Base-by-base conservation (phyloP, 2,329 filamentous ascomycete genomes). In the Fusarium penzigii region DNA sequence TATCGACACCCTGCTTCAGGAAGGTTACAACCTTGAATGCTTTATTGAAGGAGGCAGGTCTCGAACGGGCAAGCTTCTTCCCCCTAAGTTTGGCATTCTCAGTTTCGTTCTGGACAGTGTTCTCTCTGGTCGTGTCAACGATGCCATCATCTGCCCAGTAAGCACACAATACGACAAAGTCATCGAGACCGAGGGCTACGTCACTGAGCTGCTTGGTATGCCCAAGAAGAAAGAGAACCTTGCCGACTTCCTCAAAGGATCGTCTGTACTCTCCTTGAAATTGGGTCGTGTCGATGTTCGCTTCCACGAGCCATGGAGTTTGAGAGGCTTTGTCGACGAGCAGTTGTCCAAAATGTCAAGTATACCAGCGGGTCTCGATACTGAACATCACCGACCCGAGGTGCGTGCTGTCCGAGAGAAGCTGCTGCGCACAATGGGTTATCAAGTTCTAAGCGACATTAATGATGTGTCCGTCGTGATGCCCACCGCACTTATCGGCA, bases 121-220 rank as follows among this genome's bases (percentile, higher is more conserved):
- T 13, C 75, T 97, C 6, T 95, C 90, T 0, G 92, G 92, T 1
- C 83, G 92, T 7, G 92, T 96, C 1, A 80, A 95, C 43, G 94
- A 99, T 70, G 87, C 91, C 32, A 89, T 97, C 40, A 91, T 99
- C 47, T 96, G 93, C 63, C 94, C 94, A 0, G 94, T 99, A 42
- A 95, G 90, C 70, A 97, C 92, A 1, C 94, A 99, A 69, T 99
- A 99, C 68, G 94, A 99, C 78, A 99, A 97, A 68, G 94, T 99
- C 50, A 95, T 99, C 53, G 94, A 99, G 71, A 96, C 95, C 1
- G 92, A 96, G 71, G 94, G 92, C 6, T 99, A 99, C 66, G 93
- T 97, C 42, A 94, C 87, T 34, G 94, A 99, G 70, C 82, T 99
- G 2, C 81, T 99, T 1, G 94, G 94, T 3, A 87, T 95, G 56